Base-by-base conservation (phyloP, 148 eudicot species). In the Vaccinium darrowii region DNA sequence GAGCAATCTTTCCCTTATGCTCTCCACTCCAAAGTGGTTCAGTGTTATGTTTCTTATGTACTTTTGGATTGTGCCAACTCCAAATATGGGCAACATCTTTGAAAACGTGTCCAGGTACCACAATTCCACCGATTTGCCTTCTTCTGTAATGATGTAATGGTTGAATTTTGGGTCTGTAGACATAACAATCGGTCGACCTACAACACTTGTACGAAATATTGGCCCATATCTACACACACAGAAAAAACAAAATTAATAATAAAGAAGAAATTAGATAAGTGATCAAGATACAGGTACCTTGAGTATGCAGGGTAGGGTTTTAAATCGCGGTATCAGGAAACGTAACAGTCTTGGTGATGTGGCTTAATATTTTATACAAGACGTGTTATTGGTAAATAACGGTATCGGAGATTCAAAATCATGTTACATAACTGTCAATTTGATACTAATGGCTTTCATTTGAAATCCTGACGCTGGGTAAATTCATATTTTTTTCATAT, bases 61-160 rank as follows among this genome's bases (percentile, higher is more conserved):
- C 78, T 74, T 74, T 43, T 74, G 78, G 23, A 74, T 43, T 2
- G 51, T 16, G 51, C 78, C 78, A 36, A 74, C 78, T 74, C 50
- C 78, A 74, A 39, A 74, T 1, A 74, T 74, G 50, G 78, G 78
- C 78, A 74, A 39, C 78, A 74, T 74, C 50, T 43, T 74, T 36
- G 78, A 74, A 36, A 74, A 74, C 11, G 78, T 74, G 51, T 74
- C 78, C 78, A 74, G 51, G 78, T 74, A 74, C 78, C 78, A 74
- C 43, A 74, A 5, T 39, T 74, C 78, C 18, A 74, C 78, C 23
- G 78, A 74, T 74, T 74, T 74, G n/a, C 78, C 51, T 74, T 74
- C 78, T 39, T 74, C 78, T 19, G 78, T 74, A 18, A 74, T 43
- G 23, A 74, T 74, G 52, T 74, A 74, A 30, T 69, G 74, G 13